Evolutionary conservation across 257 asterid species (phyloP), one percentile per base, ranked within the genome.

Genomic region (Eucommia ulmoides): DNA sequence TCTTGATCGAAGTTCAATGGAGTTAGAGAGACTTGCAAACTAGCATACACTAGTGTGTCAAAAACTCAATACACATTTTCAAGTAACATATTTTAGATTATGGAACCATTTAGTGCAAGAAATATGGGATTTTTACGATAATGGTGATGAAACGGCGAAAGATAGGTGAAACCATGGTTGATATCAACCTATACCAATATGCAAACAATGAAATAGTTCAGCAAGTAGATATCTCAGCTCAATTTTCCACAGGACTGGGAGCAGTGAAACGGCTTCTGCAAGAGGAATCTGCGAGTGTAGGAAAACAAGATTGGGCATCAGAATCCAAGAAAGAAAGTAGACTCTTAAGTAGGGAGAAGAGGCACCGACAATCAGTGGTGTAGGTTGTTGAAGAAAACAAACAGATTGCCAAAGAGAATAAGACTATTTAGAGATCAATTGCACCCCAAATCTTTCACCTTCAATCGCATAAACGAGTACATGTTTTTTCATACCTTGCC

Each of bases 261-360:
- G 72, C 59, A 73, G 67, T 24, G 62, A 62, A 62, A 71, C 49
- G 61, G 63, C 72, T 44, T 64, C 74, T 61, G 66, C 77, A 54
- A 19, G 63, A 71, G 49, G 55, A 52, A 70, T 64, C 77, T 69
- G 78, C 53, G 58, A 64, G 70, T 52, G 63, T 66, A 59, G 60
- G 66, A 68, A 66, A 73, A 67, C 53, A 53, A 58, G 24, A 62
- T 59, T 22, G 56, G 61, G 66, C 51, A 68, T 72, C 72, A 74
- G 75, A 74, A 42, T 63, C 60, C 20, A 46, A 41, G 38, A 65
- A 49, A 49, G 41, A 62, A 51, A 65, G 47, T 26, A 51, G 50
- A 63, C 46, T 69, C 46, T 54, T 45, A 35, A 65, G 66, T 50
- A 59, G 50, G 63, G 54, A 49, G 65, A 59, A 56, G 55, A 50